phyloP scores from a whole-genome alignment of 2,329 filamentous ascomycete genomes.

The Emmonsia crescens region DNA sequence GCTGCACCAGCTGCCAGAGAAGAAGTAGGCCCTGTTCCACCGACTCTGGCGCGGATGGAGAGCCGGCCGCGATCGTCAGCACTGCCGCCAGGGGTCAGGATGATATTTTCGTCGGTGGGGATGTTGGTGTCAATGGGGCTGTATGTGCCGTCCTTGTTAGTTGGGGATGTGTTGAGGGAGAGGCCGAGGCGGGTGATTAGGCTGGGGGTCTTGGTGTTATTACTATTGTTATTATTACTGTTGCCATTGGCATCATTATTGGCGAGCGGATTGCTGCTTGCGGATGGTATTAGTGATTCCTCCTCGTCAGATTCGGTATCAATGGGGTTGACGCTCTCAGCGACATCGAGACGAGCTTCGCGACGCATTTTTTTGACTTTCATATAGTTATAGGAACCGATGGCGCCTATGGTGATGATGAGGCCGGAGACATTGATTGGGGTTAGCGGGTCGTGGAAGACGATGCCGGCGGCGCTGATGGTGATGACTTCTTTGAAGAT shows the following conservation, averaged over 20 bases:
- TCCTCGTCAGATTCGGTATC: constrained; percentile 10
- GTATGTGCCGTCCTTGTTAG: background rate
- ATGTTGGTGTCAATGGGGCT: background rate
- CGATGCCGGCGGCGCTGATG: constrained; percentile 73
- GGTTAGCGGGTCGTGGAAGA: constrained; percentile 83
- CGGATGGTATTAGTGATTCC: background rate
- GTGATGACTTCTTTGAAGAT: constrained; percentile 99
- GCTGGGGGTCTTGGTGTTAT: background rate
- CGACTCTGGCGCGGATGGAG: background rate
- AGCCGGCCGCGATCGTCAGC: background rate
- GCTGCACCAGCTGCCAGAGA: background rate
- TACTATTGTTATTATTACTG: background rate
- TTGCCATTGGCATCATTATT: background rate
- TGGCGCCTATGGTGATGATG: constrained; percentile 77
- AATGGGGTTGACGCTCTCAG: constrained; percentile 15
- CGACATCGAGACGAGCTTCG: constrained; percentile 49
- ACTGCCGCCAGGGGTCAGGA: background rate
- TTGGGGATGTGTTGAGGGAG: background rate
- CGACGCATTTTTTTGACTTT: constrained; percentile 82
- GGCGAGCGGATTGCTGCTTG: background rate
- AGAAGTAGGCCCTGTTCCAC: background rate
- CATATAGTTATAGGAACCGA: constrained; percentile 84
- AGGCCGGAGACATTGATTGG: constrained; percentile 78
- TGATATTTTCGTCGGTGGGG: background rate
- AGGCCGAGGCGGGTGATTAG: background rate